Percentiles rank a stretch among this genome's conserved stretches.
Evolutionary conservation across 106 monocot species (phyloP).

Genomic region (Dendrobium catenatum): DNA sequence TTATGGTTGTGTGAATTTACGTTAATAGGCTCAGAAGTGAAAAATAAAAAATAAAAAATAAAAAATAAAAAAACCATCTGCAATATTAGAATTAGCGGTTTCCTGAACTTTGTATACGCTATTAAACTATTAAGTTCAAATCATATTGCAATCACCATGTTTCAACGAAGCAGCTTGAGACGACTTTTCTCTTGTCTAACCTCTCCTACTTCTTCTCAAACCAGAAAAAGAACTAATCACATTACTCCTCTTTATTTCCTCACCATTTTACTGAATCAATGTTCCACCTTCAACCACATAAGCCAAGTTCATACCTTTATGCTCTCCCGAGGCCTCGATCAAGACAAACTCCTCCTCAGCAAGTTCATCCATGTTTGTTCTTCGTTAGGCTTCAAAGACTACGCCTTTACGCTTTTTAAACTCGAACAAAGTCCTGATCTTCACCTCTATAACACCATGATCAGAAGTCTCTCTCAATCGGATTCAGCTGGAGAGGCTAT

Average conservation of each 20-base stretch:
- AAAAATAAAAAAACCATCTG: too few species aligned
- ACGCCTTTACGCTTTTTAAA: constrained; percentile 42
- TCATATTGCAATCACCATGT: constrained; percentile 3
- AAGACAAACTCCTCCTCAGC: constrained; percentile 46
- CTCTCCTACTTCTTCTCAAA: background rate
- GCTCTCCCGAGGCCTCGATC: constrained; percentile 44
- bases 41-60: too few species aligned
- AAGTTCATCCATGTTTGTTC: constrained; percentile 44
- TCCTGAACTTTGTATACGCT: too few species aligned
- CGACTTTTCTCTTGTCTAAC: constrained; percentile 10
- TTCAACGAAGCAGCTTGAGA: constrained; percentile 1
- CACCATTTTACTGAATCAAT: constrained; percentile 29
- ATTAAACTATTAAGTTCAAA: too few species aligned
- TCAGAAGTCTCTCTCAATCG: constrained; percentile 32
- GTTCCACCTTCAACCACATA: constrained; percentile 35
- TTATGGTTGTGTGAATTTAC: too few species aligned
- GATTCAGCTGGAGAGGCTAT: constrained; percentile 33
- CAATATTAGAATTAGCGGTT: too few species aligned
- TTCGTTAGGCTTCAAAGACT: constrained; percentile 28
- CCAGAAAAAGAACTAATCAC: background rate
- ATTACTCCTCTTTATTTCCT: constrained; percentile 11
- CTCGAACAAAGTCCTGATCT: constrained; percentile 23
- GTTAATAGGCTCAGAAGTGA: too few species aligned
- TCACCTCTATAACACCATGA: constrained; percentile 58
- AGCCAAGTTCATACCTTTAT: constrained; percentile 50